Evolutionary conservation across 2,329 filamentous ascomycete species (phyloP).

Genomic region (Apiospora saccharicola): DNA sequence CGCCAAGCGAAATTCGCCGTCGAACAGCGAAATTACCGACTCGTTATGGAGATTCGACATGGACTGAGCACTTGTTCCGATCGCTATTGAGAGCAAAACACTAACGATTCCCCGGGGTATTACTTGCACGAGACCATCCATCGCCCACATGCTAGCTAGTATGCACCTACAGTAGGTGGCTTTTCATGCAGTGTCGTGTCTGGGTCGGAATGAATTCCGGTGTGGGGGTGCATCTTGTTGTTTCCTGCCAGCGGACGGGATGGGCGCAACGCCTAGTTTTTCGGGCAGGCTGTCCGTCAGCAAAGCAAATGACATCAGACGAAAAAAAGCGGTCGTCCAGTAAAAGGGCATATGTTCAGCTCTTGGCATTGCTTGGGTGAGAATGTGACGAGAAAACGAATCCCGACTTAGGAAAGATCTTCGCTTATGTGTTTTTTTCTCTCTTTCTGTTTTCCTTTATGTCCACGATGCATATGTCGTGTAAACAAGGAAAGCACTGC

Average conservation of each 20-base stretch:
- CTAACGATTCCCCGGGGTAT: not conserved
- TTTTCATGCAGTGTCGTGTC: not conserved
- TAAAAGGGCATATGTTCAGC: not conserved
- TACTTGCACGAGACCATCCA: not conserved
- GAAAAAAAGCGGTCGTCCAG: not conserved
- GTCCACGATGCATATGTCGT: not conserved
- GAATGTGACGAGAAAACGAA: not conserved
- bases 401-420: slow-evolving; percentile 9
- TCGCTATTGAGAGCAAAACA: not conserved
- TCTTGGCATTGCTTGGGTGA: not conserved
- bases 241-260: not conserved
- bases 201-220: not conserved
- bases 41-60: not conserved
- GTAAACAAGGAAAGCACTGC: not conserved
- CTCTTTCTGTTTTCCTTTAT: not conserved
- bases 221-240: not conserved
- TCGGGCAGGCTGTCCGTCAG: not conserved
- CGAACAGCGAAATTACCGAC: not conserved
- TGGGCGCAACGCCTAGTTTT: not conserved
- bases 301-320: not conserved
- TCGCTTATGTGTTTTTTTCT: not conserved
- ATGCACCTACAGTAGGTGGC: not conserved
- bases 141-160: not conserved
- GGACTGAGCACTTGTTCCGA: slow-evolving; percentile 9
- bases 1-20: not conserved